Conservation (phyloP, 78 protist genomes). For the Chrysochromulina parva region DNA sequence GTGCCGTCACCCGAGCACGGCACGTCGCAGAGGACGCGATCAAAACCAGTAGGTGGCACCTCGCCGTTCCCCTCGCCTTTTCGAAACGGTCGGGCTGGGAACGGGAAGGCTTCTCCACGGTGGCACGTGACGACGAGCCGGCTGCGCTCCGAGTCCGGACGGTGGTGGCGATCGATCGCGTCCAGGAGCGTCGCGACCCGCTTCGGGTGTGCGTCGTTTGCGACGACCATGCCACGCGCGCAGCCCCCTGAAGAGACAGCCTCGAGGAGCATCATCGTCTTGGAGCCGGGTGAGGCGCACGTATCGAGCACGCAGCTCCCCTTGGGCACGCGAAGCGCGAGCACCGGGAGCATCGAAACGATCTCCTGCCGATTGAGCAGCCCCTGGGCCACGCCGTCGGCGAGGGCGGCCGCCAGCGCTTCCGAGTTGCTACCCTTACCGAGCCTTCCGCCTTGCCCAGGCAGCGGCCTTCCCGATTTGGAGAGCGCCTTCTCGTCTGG, state of each 20-base stretch:
- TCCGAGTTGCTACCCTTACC: too few relatives aligned
- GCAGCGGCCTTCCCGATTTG: too few relatives aligned
- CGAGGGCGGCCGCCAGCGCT: not conserved
- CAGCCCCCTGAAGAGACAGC: not conserved
- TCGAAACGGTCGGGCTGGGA: not conserved
- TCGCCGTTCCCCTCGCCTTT: constrained; percentile 20
- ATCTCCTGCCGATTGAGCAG: constrained; percentile 53
- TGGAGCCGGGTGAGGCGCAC: constrained; percentile 98
- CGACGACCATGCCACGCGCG: constrained; percentile 74
- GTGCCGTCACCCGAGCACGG: constrained; percentile 97
- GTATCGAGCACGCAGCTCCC: constrained; percentile 77
- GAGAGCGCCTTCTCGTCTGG: too few relatives aligned
- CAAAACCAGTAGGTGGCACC: too few relatives aligned
- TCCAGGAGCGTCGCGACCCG: constrained; percentile 86
- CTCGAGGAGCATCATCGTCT: constrained; percentile 92
- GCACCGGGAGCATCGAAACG: constrained; percentile 69
- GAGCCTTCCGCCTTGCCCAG: too few relatives aligned
- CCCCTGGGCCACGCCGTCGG: not conserved
- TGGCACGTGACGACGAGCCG: constrained; percentile 74
- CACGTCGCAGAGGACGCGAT: constrained; percentile 91
- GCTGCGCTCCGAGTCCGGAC: constrained; percentile 34
- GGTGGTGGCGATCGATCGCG: constrained; percentile 62
- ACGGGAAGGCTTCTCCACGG: constrained; percentile 74
- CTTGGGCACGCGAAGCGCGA: constrained; percentile 6
- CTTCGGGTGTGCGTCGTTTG: constrained; percentile 89